phyloP scores from a whole-genome alignment of 306 rosid species.

The Cucurbita argyrosperma region DNA sequence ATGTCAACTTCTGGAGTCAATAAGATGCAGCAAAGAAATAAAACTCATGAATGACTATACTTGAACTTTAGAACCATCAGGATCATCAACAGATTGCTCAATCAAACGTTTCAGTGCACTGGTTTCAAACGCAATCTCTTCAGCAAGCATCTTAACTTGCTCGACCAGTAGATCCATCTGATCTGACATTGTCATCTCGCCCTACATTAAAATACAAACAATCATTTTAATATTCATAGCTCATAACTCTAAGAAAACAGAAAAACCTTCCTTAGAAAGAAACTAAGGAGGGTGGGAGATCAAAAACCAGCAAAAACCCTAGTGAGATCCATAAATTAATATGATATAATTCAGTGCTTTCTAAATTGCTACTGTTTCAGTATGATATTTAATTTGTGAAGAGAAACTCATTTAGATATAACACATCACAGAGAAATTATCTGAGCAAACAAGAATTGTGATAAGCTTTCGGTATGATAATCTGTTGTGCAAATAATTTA shows the following conservation, averaged over 20 bases:
- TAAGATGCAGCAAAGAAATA: not conserved
- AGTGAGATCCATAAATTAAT: not conserved
- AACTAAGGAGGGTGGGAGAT: not conserved
- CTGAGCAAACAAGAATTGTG: too few relatives aligned
- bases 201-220: conserved; percentile 31
- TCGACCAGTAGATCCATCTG: conserved; percentile 93
- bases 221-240: conserved; percentile 3
- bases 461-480: too few relatives aligned
- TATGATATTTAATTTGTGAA: conserved; percentile 1
- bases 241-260: not conserved
- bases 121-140: conserved; percentile 89
- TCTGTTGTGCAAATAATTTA: conserved; percentile 37
- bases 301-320: not conserved
- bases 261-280: not conserved
- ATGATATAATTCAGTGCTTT: not conserved
- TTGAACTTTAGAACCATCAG: conserved; percentile 67
- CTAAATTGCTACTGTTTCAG: not conserved
- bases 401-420: conserved; percentile 5
- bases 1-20: not conserved
- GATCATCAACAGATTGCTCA: conserved; percentile 75
- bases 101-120: conserved; percentile 91
- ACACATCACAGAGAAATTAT: conserved; percentile 13
- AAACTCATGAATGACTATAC: conserved; percentile 21
- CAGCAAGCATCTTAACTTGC: conserved; percentile 99
- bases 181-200: conserved; percentile 79